Conservation (phyloP, 179 eudicot genomes). For the Beta lomatogona region DNA sequence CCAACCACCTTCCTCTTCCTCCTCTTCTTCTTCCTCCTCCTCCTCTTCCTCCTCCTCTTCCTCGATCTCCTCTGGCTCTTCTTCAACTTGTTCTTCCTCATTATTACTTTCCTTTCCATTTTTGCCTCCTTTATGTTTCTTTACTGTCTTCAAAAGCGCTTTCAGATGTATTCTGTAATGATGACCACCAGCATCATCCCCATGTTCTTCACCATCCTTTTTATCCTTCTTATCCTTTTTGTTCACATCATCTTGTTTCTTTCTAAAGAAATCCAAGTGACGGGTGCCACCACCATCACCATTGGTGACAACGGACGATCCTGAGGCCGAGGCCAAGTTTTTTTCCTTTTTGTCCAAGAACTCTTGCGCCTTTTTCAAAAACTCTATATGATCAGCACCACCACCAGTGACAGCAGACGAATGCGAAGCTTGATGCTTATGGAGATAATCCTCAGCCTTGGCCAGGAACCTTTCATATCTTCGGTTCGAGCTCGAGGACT, state of each 20-base stretch:
- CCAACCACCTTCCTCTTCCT: slow-evolving; percentile 1
- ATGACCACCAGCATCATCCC: not conserved
- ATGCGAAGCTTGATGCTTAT: not conserved
- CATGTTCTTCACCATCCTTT: not conserved
- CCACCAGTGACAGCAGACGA: not conserved
- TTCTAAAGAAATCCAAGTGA: not conserved
- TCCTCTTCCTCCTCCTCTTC: not conserved
- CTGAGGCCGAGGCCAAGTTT: not conserved
- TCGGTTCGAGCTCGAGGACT: not conserved
- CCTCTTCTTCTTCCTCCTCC: not conserved
- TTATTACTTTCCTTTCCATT: not conserved
- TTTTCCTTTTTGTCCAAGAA: not conserved
- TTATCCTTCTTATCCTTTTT: not conserved
- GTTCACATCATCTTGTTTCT: not conserved
- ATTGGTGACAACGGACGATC: not conserved
- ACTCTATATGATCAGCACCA: slow-evolving; percentile 1
- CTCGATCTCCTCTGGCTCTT: not conserved
- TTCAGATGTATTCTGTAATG: not conserved
- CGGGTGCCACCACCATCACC: slow-evolving; percentile 7
- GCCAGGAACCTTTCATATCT: slow-evolving; percentile 9
- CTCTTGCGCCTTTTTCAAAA: not conserved
- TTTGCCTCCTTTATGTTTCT: slow-evolving; percentile 2
- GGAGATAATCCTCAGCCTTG: slow-evolving; percentile 5
- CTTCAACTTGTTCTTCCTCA: not conserved
- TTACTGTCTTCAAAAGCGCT: slow-evolving; percentile 7